Evolutionary conservation across 139 green algal species (phyloP).

Genomic region (Zygnema circumcarinatum): DNA sequence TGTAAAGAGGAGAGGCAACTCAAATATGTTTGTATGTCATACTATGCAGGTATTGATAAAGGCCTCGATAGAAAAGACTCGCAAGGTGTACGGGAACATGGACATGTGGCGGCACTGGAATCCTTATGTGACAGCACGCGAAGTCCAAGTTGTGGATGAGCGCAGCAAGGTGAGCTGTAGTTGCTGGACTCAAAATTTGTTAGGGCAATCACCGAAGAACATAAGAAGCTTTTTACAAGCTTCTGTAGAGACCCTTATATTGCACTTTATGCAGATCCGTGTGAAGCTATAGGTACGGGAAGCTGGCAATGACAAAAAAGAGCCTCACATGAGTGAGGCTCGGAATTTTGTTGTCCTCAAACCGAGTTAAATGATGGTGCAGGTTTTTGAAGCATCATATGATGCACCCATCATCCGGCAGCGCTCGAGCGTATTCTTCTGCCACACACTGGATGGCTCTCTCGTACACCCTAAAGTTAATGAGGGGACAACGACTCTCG

Average conservation of each 20-base stretch:
- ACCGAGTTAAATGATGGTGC: no score
- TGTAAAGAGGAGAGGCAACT: no score
- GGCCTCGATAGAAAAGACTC: background rate
- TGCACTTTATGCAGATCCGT: no score
- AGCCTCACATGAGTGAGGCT: no score
- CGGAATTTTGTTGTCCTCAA: no score
- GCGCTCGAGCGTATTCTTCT: background rate
- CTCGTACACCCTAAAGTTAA: background rate
- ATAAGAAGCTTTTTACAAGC: no score
- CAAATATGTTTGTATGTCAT: no score
- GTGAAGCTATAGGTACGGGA: no score
- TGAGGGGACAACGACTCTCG: background rate
- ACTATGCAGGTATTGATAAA: background rate
- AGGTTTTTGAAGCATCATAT: constrained; percentile 8
- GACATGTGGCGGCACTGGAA: constrained; percentile 4
- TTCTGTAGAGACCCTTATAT: no score
- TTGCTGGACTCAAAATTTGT: no score
- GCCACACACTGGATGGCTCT: background rate
- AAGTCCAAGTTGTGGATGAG: background rate
- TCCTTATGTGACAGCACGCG: background rate
- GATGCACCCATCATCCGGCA: background rate
- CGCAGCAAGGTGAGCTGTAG: background rate
- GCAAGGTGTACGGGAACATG: constrained; percentile 24
- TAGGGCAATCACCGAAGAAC: no score
- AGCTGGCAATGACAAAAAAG: no score